These are phyloP conservation scores for Tulasnella sp. DNA, from an alignment of 768 basidiomycete species.

Conservation along the genomic window DNA sequence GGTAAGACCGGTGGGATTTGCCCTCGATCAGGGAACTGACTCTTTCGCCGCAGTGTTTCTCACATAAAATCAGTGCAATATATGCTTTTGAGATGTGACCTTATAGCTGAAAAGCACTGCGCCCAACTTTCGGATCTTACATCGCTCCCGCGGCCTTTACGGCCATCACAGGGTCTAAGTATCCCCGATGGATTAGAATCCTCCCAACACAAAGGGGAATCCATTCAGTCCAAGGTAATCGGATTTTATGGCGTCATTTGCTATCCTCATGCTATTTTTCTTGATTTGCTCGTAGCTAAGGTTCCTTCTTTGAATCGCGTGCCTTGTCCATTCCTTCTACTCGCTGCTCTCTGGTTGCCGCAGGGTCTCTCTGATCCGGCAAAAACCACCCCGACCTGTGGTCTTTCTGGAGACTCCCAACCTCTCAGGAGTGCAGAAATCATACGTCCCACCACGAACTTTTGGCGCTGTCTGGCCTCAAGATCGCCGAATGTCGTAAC, in stretches of 20 bases:
- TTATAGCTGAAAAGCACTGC: neutral
- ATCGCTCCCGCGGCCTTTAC: neutral
- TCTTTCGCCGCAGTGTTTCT: neutral
- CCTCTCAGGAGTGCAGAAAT: neutral
- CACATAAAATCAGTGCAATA: neutral
- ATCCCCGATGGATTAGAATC: too few relatives aligned
- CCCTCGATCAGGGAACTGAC: neutral
- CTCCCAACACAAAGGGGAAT: neutral
- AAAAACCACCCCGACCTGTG: slow-evolving; percentile 1
- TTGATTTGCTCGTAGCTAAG: neutral
- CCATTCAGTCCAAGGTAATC: neutral
- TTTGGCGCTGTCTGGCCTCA: neutral
- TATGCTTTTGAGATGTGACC: neutral
- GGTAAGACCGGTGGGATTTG: neutral
- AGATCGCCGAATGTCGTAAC: slow-evolving; percentile 48
- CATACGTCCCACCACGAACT: too few relatives aligned
- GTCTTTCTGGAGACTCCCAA: too few relatives aligned
- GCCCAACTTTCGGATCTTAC: neutral
- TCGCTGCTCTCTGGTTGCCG: neutral
- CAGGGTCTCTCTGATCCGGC: neutral
- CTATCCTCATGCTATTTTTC: neutral
- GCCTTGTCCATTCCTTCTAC: neutral
- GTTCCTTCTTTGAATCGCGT: neutral
- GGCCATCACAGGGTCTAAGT: too few relatives aligned
- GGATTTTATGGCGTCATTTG: neutral